Percentiles rank a stretch among this genome's conserved stretches.
Evolutionary conservation across 2,329 filamentous ascomycete genomes (phyloP).

Genomic region (Diaporthe sp.): DNA sequence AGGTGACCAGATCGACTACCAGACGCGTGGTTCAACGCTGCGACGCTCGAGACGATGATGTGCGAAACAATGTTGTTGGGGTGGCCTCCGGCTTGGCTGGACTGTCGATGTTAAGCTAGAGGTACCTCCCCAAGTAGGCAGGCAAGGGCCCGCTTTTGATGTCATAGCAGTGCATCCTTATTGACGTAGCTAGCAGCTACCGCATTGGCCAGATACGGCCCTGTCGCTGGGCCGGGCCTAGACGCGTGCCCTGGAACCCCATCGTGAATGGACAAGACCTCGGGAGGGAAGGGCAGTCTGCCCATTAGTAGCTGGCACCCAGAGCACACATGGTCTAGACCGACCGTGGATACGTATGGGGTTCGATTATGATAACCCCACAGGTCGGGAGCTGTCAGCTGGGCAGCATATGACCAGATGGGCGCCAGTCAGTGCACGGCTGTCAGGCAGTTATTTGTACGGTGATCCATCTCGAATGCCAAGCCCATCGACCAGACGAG

Average conservation of each 20-base stretch:
- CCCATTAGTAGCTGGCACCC: background rate
- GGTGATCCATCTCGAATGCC: conserved; percentile 16
- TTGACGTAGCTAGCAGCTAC: conserved; percentile 7
- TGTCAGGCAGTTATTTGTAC: background rate
- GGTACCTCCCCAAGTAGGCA: conserved; percentile 19
- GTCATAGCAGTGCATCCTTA: conserved; percentile 18
- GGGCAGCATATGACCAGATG: background rate
- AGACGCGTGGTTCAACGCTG: background rate
- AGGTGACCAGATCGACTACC: background rate
- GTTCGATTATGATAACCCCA: background rate
- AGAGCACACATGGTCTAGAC: no score
- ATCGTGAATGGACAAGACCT: conserved; percentile 1
- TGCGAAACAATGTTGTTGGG: conserved; percentile 14
- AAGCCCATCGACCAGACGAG: conserved; percentile 10
- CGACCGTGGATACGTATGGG: background rate
- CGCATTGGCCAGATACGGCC: conserved; percentile 13
- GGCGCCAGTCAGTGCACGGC: background rate
- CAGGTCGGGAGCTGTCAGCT: background rate
- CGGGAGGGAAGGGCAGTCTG: background rate
- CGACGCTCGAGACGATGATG: background rate
- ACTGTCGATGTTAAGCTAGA: conserved; percentile 8
- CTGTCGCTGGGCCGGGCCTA: conserved; percentile 5
- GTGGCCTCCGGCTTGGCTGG: background rate
- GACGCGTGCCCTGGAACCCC: conserved; percentile 9
- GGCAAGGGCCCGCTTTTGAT: conserved; percentile 23